A percentile compares a stretch with the other conserved stretches of the same genome.
Conservation (phyloP, 225 moss, liverwort and hornwort genomes). For the Lunularia cruciata region DNA sequence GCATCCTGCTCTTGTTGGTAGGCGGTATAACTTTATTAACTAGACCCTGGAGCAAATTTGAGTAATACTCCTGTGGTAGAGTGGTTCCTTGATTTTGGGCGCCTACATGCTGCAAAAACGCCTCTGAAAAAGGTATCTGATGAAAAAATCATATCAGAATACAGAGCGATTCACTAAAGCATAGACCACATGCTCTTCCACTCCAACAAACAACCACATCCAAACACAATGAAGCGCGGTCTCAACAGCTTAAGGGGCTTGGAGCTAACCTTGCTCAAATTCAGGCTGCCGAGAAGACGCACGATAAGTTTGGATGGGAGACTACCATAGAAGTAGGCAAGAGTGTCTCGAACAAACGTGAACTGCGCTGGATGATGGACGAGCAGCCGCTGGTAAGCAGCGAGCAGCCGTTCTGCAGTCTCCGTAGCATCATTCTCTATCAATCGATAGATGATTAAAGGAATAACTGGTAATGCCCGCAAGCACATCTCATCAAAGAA, state of each 20-base stretch:
- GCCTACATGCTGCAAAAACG: constrained; percentile 76
- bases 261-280: constrained; percentile 64
- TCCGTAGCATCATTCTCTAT: constrained; percentile 98
- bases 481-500: constrained; percentile 97
- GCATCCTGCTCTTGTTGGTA: constrained; percentile 46
- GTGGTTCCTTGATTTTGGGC: constrained; percentile 68
- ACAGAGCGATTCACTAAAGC: not conserved
- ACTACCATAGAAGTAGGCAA: constrained; percentile 92
- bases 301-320: constrained; percentile 87
- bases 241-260: not conserved
- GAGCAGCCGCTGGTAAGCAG: constrained; percentile 67
- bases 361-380: constrained; percentile 83
- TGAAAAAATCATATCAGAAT: constrained; percentile 10
- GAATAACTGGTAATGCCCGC: constrained; percentile 89
- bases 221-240: not conserved
- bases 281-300: constrained; percentile 79
- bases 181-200: not conserved
- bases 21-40: constrained; percentile 90
- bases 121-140: constrained; percentile 90
- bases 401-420: constrained; percentile 84
- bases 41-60: constrained; percentile 73
- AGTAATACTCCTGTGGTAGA: constrained; percentile 83
- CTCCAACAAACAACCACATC: not conserved
- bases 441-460: constrained; percentile 83
- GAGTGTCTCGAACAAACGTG: constrained; percentile 88